Evolutionary conservation across 345 rosid genomes (phyloP), one percentile per base, ranked within the genome.

Genomic region (Hibiscus trionum): DNA sequence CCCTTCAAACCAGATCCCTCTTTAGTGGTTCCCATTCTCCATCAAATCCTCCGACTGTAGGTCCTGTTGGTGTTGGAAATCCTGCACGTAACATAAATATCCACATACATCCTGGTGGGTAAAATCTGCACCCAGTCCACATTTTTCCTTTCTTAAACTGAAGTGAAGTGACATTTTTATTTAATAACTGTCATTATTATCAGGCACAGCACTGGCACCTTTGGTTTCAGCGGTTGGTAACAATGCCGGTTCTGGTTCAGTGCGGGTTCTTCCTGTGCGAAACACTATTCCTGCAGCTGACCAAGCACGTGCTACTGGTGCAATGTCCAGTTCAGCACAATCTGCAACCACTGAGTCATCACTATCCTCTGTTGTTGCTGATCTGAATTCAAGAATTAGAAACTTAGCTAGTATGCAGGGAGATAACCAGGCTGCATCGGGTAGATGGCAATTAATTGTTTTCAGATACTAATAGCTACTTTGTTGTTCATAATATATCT

Each of bases 91-190:
- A 89, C 78, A 73, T 95, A 72, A 95, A 95, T 82, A 95, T 95
- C 53, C 99, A 92, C 77, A 92, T 95, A 79, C 98, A 89, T 81
- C 96, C 99, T 67, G 99, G 99, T 95, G 67, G 74, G 90, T 75
- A 55, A 75, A 77, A 69, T 70, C 66, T 61, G 11, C 55, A 6
- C 3, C 19, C 33, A 12, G 16, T 24, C 35, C 5, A 3, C 21
- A 5, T 8, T 64, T 53, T 55, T 11, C 4, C 44, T 65, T 66
- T 68, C 53, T 50, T 50, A 50, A 50, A 16, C 55, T 50, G 55
- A 50, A 15, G 55, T 15, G 16, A 50, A 14, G 53, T 49, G n/a
- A 52, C 39, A 62, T 37, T 3, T 8, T 74, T 57, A 68, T 50
- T 67, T 67, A 50, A 21, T 64, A 31, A 7, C 50, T 46, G 9